A percentile compares a stretch with the other conserved stretches of the same genome.
phyloP scores from a whole-genome alignment of 176 grass and related monocot genomes.

The Rhynchospora breviuscula region DNA sequence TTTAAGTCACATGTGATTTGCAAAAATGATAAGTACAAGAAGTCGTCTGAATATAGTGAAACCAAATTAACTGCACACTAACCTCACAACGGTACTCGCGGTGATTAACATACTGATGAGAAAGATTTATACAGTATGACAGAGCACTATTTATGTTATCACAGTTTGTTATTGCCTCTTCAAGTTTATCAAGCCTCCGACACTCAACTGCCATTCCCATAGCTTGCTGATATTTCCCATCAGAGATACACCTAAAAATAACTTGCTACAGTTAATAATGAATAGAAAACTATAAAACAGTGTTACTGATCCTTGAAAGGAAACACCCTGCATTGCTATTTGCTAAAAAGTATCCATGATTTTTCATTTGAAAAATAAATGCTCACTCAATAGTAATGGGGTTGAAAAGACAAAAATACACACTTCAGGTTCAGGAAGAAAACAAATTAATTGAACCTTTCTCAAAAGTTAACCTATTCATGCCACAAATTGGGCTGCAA shows the following conservation, averaged over 20 bases:
- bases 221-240: slow-evolving; percentile 93
- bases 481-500: neutral
- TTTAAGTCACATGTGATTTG: neutral
- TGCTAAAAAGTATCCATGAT: neutral
- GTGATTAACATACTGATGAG: slow-evolving; percentile 91
- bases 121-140: slow-evolving; percentile 92
- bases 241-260: slow-evolving; percentile 72
- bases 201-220: slow-evolving; percentile 99
- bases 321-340: neutral
- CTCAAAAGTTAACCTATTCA: neutral
- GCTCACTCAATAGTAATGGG: neutral
- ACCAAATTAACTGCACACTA: slow-evolving; percentile 16
- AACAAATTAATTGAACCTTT: no score
- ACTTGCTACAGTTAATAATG: slow-evolving; percentile 17
- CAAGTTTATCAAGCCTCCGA: slow-evolving; percentile 85
- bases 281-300: slow-evolving; percentile 12
- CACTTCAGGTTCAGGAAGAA: neutral
- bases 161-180: slow-evolving; percentile 82
- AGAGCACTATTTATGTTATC: slow-evolving; percentile 90
- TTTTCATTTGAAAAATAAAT: neutral
- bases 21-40: neutral
- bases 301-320: neutral
- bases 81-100: slow-evolving; percentile 98
- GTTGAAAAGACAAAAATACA: neutral
- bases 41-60: neutral